phyloP scores from a whole-genome alignment of 1,139 yeast genomes.

The Candida frijolesensis region DNA sequence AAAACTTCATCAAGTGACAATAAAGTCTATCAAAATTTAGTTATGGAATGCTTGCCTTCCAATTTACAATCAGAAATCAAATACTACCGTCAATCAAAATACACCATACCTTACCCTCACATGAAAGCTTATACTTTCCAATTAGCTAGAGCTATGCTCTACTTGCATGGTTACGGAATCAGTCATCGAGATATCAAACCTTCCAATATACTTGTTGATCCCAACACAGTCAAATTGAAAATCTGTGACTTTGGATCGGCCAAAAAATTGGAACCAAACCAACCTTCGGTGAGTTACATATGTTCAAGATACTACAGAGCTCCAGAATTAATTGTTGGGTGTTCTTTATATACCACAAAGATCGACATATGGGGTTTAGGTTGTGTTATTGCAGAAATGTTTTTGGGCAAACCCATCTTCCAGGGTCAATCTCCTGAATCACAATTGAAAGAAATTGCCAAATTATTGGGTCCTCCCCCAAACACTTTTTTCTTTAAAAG shows the following conservation, averaged over 20 bases:
- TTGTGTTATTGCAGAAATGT: slow-evolving; percentile 84
- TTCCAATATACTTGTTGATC: slow-evolving; percentile 74
- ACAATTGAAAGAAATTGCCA: slow-evolving; percentile 76
- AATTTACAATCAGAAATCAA: slow-evolving; percentile 75
- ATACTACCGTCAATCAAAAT: slow-evolving; percentile 61
- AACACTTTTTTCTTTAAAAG: slow-evolving; percentile 72
- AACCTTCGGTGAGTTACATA: slow-evolving; percentile 76
- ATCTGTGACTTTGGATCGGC: slow-evolving; percentile 87
- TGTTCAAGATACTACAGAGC: slow-evolving; percentile 84
- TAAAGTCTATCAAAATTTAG: slow-evolving; percentile 73
- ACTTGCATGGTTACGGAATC: slow-evolving; percentile 75
- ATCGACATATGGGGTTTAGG: slow-evolving; percentile 88
- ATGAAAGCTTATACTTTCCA: slow-evolving; percentile 80
- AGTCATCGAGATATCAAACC: slow-evolving; percentile 86
- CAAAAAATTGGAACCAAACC: slow-evolving; percentile 69
- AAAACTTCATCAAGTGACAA: slow-evolving; percentile 62
- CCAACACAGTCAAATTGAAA: slow-evolving; percentile 62
- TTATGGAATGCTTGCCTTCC: slow-evolving; percentile 85
- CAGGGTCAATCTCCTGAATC: slow-evolving; percentile 77
- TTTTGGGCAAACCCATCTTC: slow-evolving; percentile 77
- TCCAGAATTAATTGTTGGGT: slow-evolving; percentile 80
- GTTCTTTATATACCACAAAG: slow-evolving; percentile 72
- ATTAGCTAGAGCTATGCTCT: slow-evolving; percentile 79
- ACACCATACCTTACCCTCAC: slow-evolving; percentile 70
- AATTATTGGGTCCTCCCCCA: slow-evolving; percentile 75